Evolutionary conservation across 176 grass and related monocot species (phyloP), one percentile per base, ranked within the genome.

Genomic region (Poa pratensis): DNA sequence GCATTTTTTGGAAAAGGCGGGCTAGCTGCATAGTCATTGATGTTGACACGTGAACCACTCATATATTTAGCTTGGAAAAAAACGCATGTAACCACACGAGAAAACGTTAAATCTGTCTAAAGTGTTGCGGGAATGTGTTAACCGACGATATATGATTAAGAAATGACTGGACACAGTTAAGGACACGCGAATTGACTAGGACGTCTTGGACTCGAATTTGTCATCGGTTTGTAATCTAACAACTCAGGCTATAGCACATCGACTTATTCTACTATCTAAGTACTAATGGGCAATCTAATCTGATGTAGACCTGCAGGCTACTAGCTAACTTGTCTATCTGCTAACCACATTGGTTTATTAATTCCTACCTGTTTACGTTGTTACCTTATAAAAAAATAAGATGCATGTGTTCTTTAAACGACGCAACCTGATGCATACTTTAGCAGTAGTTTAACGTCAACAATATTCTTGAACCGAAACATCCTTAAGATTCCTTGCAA

Each of bases 261-360:
- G 48, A 1, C 13, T 49, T 49, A 49, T 12, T 12, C 45, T 43
- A 39, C 13, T 53, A 54, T 26, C 22, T 32, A 24, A 43, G 42
- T 34, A 76, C 52, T 27, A 79, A 49, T 48, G 20, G 7, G 30
- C 22, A 51, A 55, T 45, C 75, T 50, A 27, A 51, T 51, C 48
- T 52, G 83, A 89, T 70, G 77, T 51, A 13, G 12, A 86, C 65
- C 50, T 49, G 48, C 45, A 46, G 46, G 61, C 51, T 19, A 30
- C 18, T 51, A 2, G 0, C 39, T 46, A 13, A 46, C 11, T 49
- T 49, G 12, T 15, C 35, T 71, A 20, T 15, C 39, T 50, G 40
- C 73, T 72, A 78, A 58, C 15, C 16, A 83, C 24, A 68, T 40
- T 19, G 7, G 18, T 22, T 18, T 42, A 23, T 9, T 73, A 49